Evolutionary conservation across 2,329 filamentous ascomycete species (phyloP), one percentile per base, ranked within the genome.

Genomic region (Colletotrichum lindemuthianum): DNA sequence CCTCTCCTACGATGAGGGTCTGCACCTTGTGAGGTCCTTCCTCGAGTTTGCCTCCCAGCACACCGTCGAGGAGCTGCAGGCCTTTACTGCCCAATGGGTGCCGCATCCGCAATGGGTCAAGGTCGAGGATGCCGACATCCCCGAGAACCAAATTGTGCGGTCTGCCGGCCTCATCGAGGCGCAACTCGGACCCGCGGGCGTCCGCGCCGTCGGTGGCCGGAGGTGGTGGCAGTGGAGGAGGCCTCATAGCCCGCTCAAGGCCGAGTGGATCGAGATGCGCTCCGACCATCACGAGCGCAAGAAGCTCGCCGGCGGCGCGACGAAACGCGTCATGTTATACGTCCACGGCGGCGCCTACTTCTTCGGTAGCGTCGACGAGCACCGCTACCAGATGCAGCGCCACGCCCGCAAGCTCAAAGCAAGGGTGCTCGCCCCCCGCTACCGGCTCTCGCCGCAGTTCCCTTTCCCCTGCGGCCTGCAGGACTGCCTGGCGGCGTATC

Each of bases 221-320:
- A 86, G 89, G 66, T 93, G 96, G 96, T 93, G 95, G 95, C 87
- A 93, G 78, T 97, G 93, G 93, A 86, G 92, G 56, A 86, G 88
- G 58, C 86, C 87, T 5, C 84, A 87, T 33, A 84, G 79, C 50
- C 83, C 88, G 1, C 79, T 97, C 34, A 88, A 88, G 72, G 93
- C 91, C 0, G 95, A 99, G 75, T 98, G 94, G 95, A 92, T 99
- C 69, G 96, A 98, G 82, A 97, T 97, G 94, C 89, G 88, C 69
- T 84, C 88, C 55, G 91, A 98, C 75, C 90, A 92, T 72, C 82
- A 90, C 65, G 88, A 91, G 73, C 87, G 92, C 61, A 90, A 89
- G 74, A 86, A 86, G 72, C 79, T 79, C 24, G 24, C 24, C 1
- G 79, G 79, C 13, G 86, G 87, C 52, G 83, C 84, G 24, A 86